Conservation (phyloP, 768 basidiomycete species). For the Podaxis mareebaensis region DNA sequence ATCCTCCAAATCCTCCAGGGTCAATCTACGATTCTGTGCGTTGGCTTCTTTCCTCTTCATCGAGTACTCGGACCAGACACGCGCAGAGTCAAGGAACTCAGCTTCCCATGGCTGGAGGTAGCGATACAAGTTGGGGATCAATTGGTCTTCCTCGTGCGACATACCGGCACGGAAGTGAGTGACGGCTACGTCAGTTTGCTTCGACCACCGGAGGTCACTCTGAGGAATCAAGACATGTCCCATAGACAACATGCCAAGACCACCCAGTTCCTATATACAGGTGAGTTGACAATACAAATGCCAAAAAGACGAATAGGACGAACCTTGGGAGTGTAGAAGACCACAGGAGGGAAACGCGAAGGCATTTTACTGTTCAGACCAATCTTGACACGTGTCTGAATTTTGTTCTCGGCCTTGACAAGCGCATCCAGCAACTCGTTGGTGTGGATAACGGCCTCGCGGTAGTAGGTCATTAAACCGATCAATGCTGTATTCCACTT, state of each 20-base stretch:
- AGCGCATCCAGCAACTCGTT: slow-evolving; percentile 94
- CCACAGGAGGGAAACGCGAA: slow-evolving; percentile 95
- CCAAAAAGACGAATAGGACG: slow-evolving; percentile 8
- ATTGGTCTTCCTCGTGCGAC: slow-evolving; percentile 92
- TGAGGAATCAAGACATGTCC: slow-evolving; percentile 98
- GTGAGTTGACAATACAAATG: slow-evolving; percentile 3
- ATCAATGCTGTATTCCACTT: slow-evolving; percentile 98
- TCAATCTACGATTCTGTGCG: slow-evolving; percentile 94
- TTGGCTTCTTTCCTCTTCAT: slow-evolving; percentile 99
- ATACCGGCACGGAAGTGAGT: slow-evolving; percentile 91
- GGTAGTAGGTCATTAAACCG: slow-evolving; percentile 96
- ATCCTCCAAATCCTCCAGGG: slow-evolving; percentile 96
- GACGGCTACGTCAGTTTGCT: slow-evolving; percentile 96
- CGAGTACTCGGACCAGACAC: slow-evolving; percentile 99
- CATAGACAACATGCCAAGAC: slow-evolving; percentile 99
- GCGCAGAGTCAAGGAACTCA: slow-evolving; percentile 96
- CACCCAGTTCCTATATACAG: slow-evolving; percentile 77
- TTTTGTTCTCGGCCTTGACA: slow-evolving; percentile 99
- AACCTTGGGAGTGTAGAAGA: slow-evolving; percentile 94
- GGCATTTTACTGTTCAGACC: slow-evolving; percentile 99
- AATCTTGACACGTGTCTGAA: slow-evolving; percentile 99
- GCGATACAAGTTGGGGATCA: slow-evolving; percentile 96
- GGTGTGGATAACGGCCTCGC: slow-evolving; percentile 96
- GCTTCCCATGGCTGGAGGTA: slow-evolving; percentile 98
- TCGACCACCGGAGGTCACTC: slow-evolving; percentile 96